phyloP scores from a whole-genome alignment of 2,329 filamentous ascomycete genomes.

The Fusarium stilboides region DNA sequence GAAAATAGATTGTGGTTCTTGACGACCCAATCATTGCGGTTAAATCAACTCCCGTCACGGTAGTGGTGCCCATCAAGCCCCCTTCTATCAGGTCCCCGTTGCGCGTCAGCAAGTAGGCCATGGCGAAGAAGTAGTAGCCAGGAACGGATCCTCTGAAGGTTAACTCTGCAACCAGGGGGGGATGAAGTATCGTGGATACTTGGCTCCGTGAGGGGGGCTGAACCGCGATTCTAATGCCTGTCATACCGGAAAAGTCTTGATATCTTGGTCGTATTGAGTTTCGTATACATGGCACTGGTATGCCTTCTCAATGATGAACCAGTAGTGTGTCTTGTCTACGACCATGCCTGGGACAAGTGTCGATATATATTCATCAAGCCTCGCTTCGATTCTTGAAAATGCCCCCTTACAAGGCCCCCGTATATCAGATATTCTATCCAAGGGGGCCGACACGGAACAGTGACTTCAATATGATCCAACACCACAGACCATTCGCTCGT shows the following conservation, averaged over 20 bases:
- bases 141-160: constrained; percentile 11
- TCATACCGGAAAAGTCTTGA: constrained; percentile 22
- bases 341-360: constrained; percentile 22
- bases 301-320: constrained; percentile 10
- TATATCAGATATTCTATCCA: background rate
- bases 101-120: constrained; percentile 43
- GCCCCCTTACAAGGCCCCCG: background rate
- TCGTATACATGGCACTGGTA: constrained; percentile 13
- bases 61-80: constrained; percentile 37
- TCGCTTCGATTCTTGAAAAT: background rate
- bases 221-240: constrained; percentile 40
- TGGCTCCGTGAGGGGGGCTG: constrained; percentile 46
- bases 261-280: background rate
- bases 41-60: constrained; percentile 37
- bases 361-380: constrained; percentile 9
- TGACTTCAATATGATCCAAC: background rate
- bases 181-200: constrained; percentile 39
- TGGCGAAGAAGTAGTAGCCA: constrained; percentile 49
- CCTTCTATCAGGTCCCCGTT: constrained; percentile 39
- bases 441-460: background rate
- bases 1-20: constrained; percentile 40
- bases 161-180: constrained; percentile 44
- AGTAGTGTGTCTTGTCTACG: background rate
- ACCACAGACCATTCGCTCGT: background rate
- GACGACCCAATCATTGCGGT: constrained; percentile 15